A percentile compares a stretch with the other conserved stretches of the same genome.
phyloP scores from a whole-genome alignment of 2,329 filamentous ascomycete species.

The Microcyclospora pomicola region DNA sequence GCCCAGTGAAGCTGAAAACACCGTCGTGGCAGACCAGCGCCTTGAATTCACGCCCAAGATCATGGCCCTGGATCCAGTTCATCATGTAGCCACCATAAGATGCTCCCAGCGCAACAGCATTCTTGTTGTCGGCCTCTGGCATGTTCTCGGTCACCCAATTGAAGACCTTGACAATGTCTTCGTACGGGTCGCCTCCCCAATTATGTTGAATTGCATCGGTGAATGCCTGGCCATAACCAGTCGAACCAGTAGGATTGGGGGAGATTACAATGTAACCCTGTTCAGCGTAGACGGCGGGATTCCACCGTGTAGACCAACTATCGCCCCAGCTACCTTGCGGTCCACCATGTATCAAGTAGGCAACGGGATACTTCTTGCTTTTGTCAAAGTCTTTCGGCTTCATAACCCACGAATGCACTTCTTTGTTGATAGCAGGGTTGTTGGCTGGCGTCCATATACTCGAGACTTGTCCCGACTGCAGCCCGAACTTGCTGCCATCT shows the following conservation, averaged over 20 bases:
- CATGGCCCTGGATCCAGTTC: slow-evolving; percentile 68
- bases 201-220: slow-evolving; percentile 37
- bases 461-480: slow-evolving; percentile 48
- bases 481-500: slow-evolving; percentile 51
- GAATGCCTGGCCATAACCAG: slow-evolving; percentile 18
- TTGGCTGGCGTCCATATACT: slow-evolving; percentile 59
- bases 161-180: slow-evolving; percentile 66
- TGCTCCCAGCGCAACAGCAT: slow-evolving; percentile 61
- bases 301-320: slow-evolving; percentile 18
- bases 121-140: slow-evolving; percentile 52
- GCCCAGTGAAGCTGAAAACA: slow-evolving; percentile 15
- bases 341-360: slow-evolving; percentile 20
- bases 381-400: slow-evolving; percentile 16
- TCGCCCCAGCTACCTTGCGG: slow-evolving; percentile 18
- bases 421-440: slow-evolving; percentile 34
- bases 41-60: slow-evolving; percentile 70
- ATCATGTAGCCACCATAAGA: slow-evolving; percentile 67
- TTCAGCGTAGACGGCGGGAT: slow-evolving; percentile 17
- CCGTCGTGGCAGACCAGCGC: slow-evolving; percentile 54
- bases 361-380: slow-evolving; percentile 18
- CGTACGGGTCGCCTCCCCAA: slow-evolving; percentile 76
- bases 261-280: slow-evolving; percentile 20
- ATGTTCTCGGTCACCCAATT: slow-evolving; percentile 57
- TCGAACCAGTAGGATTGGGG: slow-evolving; percentile 18
- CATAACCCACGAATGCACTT: slow-evolving; percentile 42